phyloP scores from a whole-genome alignment of 2,329 filamentous ascomycete genomes.

The Monilinia fructigena region DNA sequence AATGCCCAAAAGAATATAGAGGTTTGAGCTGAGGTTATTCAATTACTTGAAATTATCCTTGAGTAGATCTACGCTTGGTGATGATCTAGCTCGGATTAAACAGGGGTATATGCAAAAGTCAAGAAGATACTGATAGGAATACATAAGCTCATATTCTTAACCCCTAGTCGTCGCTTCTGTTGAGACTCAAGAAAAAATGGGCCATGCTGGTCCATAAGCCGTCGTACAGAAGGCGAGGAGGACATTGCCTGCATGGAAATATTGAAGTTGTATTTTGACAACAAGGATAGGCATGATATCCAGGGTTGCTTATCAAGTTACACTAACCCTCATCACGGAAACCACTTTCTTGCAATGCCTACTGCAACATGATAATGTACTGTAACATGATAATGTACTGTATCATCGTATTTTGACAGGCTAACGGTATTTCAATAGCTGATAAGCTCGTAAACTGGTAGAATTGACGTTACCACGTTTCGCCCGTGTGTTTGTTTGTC shows the following conservation, averaged over 20 bases:
- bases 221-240: neutral
- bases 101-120: neutral
- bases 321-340: neutral
- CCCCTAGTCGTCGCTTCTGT: slow-evolving; percentile 8
- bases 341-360: slow-evolving; percentile 7
- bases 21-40: neutral
- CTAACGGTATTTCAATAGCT: neutral
- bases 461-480: neutral
- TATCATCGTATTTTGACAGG: neutral
- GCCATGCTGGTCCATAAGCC: neutral
- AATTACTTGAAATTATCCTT: slow-evolving; percentile 9
- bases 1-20: neutral
- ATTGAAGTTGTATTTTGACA: slow-evolving; percentile 8
- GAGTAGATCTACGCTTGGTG: slow-evolving; percentile 19
- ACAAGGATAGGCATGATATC: slow-evolving; percentile 15
- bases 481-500: neutral
- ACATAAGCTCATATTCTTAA: neutral
- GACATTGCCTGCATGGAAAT: slow-evolving; percentile 5
- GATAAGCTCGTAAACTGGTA: neutral
- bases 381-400: neutral
- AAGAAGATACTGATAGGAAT: slow-evolving; percentile 5
- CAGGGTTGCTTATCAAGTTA: slow-evolving; percentile 14
- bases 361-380: neutral
- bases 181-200: neutral
- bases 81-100: slow-evolving; percentile 14